Evolutionary conservation across 208 protist genomes (phyloP), one percentile per base, ranked within the genome.

Genomic region (Wallacemonas collosoma): DNA sequence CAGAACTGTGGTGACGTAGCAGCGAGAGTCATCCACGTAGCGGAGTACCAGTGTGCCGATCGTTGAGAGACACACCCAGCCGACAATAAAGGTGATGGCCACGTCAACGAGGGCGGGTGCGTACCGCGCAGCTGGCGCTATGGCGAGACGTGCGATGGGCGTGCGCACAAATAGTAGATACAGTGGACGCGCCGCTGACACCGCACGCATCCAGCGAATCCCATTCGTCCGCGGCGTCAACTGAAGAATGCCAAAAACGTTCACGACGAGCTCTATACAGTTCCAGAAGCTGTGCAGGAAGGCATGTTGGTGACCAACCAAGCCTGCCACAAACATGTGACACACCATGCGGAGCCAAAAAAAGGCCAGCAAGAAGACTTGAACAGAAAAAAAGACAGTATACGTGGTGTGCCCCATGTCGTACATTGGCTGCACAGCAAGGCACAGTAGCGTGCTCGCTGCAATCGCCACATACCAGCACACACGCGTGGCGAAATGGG

Each of bases 261-360:
- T 88, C 11, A 88, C 71, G 0, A 61, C 63, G 1, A 91, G 17
- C 44, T 91, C 88, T 0, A 91, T 15, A 51, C 72, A 70, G 68
- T 88, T 90, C 83, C 82, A 88, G 43, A 76, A 64, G 38, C 63
- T 82, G n/a, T 74, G 63, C 8, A 91, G 41, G 64, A 91, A 91
- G 11, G 63, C 38, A 40, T 74, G 35, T 1, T 50, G 58, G 36
- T 77, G 70, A 11, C 77, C 43, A 41, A 87, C 2, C n/a, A 88
- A 26, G 1, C 86, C 86, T 26, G 64, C 40, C 26, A 81, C 81
- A 3, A 82, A 62, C 2, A 91, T 76, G 39, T 90, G 80, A 9
- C 75, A 17, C 2, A 85, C 45, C 81, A 88, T 89, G 38, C 84
- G 80, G 45, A 85, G 2, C 78, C 77, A 83, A 56, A 93, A 91